Evolutionary conservation across 129 eudicot genomes (phyloP), one percentile per base, ranked within the genome.

Genomic region (Centella asiatica): DNA sequence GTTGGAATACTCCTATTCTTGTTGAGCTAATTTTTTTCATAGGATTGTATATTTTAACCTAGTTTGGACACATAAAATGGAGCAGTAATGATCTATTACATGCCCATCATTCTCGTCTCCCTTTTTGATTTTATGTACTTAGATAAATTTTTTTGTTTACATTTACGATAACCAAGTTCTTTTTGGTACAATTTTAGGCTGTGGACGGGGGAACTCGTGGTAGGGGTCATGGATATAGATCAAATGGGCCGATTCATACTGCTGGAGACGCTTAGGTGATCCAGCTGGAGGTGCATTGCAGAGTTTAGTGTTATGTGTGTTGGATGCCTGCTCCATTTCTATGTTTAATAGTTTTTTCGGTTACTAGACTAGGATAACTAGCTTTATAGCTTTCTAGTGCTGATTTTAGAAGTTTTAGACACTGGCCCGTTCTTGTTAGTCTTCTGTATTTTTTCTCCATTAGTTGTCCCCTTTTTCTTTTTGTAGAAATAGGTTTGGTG

Each of bases 141-240:
- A n/a, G n/a, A n/a, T n/a, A n/a, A n/a, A n/a, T n/a, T n/a, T n/a
- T n/a, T n/a, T n/a, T n/a, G n/a, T n/a, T n/a, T n/a, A n/a, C n/a
- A n/a, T n/a, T n/a, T n/a, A n/a, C n/a, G n/a, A n/a, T n/a, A n/a
- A n/a, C n/a, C n/a, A n/a, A n/a, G n/a, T n/a, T n/a, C n/a, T n/a
- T n/a, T n/a, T n/a, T n/a, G n/a, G 64, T 65, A 55, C 64, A n/a
- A 19, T 23, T 57, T 73, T 70, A 84, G 96, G 96, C 8, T 89
- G 96, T 74, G 96, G 96, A 25, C 89, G 96, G 94, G 81, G 86
- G 86, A 27, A 54, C 63, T 20, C 82, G 96, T 45, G 86, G 96
- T 19, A 63, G 94, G 72, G 84, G 95, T 14, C 79, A 84, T 71
- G 94, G 94, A 53, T 78, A 74, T 65, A 75, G 89, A 65, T 59